Evolutionary conservation across 257 asterid genomes (phyloP).

Genomic region (Nicotiana otophora): DNA sequence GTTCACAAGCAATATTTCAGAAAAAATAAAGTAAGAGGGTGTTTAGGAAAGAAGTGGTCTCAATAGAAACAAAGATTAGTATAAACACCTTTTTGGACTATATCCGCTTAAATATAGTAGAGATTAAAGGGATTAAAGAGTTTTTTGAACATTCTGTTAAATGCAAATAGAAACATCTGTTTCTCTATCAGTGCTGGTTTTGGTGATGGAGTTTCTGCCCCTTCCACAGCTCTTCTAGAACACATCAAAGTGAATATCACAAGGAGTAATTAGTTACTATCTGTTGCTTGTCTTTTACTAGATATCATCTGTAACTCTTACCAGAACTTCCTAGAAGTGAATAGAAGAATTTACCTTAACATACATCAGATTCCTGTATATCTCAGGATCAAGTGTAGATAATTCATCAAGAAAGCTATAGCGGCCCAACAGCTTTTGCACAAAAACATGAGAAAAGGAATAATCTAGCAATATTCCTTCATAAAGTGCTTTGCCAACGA

Average conservation of each 20-base stretch:
- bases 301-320: conserved; percentile 6
- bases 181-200: background rate
- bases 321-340: conserved; percentile 9
- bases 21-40: background rate
- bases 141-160: background rate
- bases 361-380: conserved; percentile 79
- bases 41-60: background rate
- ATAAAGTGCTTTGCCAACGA: conserved; percentile 91
- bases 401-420: conserved; percentile 93
- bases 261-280: background rate
- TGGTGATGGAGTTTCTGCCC: background rate
- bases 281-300: background rate
- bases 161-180: background rate
- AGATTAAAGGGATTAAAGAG: background rate
- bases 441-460: conserved; percentile 91
- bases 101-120: background rate
- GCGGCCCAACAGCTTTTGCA: conserved; percentile 90
- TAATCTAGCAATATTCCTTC: conserved; percentile 92
- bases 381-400: conserved; percentile 93
- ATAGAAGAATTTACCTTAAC: conserved; percentile 66
- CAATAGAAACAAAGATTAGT: background rate
- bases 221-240: background rate
- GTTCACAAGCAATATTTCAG: background rate
- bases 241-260: conserved; percentile 2
- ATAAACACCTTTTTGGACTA: background rate